Percentiles rank a stretch among this genome's conserved stretches.
Evolutionary conservation across 2,329 filamentous ascomycete species (phyloP).

Genomic region (Chaetomium olivaceum): DNA sequence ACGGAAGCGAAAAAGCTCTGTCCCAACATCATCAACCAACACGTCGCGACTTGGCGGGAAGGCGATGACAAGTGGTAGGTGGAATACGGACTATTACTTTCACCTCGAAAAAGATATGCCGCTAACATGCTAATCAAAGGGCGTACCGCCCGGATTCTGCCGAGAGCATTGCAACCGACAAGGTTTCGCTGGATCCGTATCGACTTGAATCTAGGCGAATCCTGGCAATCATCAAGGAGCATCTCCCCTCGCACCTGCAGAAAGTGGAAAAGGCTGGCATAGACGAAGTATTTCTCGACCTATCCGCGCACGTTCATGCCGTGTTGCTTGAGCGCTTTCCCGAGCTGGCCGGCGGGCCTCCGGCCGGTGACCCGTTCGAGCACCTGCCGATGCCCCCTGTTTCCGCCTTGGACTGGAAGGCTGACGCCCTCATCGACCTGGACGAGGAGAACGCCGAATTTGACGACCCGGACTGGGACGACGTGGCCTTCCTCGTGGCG

Average conservation of each 20-base stretch:
- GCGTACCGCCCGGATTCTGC: slow-evolving; percentile 82
- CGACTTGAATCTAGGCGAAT: slow-evolving; percentile 82
- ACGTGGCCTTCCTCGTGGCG: slow-evolving; percentile 81
- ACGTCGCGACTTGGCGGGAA: slow-evolving; percentile 93
- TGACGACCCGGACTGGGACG: slow-evolving; percentile 92
- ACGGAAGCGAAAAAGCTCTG: slow-evolving; percentile 84
- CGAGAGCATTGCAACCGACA: slow-evolving; percentile 79
- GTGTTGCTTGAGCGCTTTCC: slow-evolving; percentile 75
- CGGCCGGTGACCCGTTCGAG: slow-evolving; percentile 72
- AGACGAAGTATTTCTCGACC: slow-evolving; percentile 92
- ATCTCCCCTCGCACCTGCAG: slow-evolving; percentile 64
- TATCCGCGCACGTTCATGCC: slow-evolving; percentile 80
- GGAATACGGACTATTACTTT: no score
- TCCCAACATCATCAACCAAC: slow-evolving; percentile 79
- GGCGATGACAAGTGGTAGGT: slow-evolving; percentile 74
- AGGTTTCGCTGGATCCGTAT: slow-evolving; percentile 93
- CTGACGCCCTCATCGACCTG: slow-evolving; percentile 79
- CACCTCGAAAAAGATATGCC: not conserved
- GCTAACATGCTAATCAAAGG: slow-evolving; percentile 39
- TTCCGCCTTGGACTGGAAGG: slow-evolving; percentile 77
- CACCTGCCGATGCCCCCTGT: slow-evolving; percentile 67
- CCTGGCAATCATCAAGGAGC: slow-evolving; percentile 72
- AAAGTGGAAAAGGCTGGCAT: slow-evolving; percentile 91
- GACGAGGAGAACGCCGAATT: slow-evolving; percentile 71
- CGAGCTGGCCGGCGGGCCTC: slow-evolving; percentile 66